Percentiles rank a stretch among this genome's conserved stretches.
phyloP scores from a whole-genome alignment of 179 eudicot species.

The Corrigiola litoralis region DNA sequence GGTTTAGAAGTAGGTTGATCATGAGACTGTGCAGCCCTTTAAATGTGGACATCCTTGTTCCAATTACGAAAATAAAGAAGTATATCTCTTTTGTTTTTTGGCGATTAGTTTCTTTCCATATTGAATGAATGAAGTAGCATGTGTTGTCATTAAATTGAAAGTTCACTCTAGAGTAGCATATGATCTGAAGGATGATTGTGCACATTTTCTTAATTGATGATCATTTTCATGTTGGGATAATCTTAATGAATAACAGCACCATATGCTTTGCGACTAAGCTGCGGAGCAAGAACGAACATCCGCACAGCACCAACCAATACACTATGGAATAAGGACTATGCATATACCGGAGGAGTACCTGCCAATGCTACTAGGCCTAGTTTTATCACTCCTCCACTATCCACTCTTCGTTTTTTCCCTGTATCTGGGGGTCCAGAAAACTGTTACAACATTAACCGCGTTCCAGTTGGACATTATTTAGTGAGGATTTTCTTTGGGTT shows the following conservation, averaged over 20 bases:
- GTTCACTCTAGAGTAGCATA: neutral
- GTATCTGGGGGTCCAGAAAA: constrained; percentile 88
- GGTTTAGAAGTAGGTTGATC: too few species aligned
- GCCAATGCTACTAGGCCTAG: constrained; percentile 79
- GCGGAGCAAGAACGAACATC: constrained; percentile 76
- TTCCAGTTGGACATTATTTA: constrained; percentile 77
- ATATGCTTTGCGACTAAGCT: constrained; percentile 83
- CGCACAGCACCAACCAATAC: constrained; percentile 70
- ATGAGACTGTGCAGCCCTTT: too few species aligned
- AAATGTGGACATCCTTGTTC: too few species aligned
- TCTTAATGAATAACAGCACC: constrained; percentile 50
- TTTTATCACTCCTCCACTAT: constrained; percentile 65
- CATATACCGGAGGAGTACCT: constrained; percentile 86
- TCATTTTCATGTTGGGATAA: neutral
- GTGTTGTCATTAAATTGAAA: neutral
- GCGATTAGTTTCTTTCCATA: neutral
- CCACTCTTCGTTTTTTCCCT: constrained; percentile 86
- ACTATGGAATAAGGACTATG: constrained; percentile 80
- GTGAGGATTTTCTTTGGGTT: constrained; percentile 77
- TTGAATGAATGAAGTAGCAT: neutral
- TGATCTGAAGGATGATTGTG: neutral
- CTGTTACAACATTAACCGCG: constrained; percentile 70
- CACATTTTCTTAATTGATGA: neutral
- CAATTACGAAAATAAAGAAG: too few species aligned
- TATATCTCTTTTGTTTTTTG: too few species aligned